phyloP scores from a whole-genome alignment of 2,329 filamentous ascomycete genomes.

The Claviceps sp. region DNA sequence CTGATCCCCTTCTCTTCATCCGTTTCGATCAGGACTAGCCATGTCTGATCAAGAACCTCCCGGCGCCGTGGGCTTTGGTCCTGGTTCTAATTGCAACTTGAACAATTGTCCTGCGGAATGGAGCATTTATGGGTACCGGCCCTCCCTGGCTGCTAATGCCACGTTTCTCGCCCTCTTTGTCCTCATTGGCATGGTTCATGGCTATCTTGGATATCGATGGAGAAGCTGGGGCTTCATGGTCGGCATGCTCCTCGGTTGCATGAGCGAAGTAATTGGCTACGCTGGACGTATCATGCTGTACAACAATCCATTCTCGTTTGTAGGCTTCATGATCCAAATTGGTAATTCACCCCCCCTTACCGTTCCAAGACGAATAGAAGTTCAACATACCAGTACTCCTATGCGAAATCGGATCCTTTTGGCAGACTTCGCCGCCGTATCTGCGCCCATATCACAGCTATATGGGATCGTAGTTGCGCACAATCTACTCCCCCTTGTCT shows the following conservation, averaged over 20 bases:
- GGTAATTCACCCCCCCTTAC: slow-evolving; percentile 20
- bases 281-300: slow-evolving; percentile 43
- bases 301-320: slow-evolving; percentile 43
- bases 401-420: not conserved
- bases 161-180: slow-evolving; percentile 37
- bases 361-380: not conserved
- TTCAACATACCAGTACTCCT: not conserved
- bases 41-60: slow-evolving; percentile 5
- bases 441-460: no score
- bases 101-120: slow-evolving; percentile 31
- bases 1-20: not conserved
- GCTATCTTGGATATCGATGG: slow-evolving; percentile 32
- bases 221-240: slow-evolving; percentile 33
- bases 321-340: slow-evolving; percentile 54
- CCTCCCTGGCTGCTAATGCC: slow-evolving; percentile 39
- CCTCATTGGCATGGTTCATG: slow-evolving; percentile 26
- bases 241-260: slow-evolving; percentile 42
- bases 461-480: not conserved
- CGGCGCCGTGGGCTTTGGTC: slow-evolving; percentile 25
- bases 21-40: not conserved
- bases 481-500: not conserved
- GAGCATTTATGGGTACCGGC: slow-evolving; percentile 40
- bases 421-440: not conserved
- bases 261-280: slow-evolving; percentile 49
- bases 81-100: slow-evolving; percentile 32